Conservation (phyloP, 208 protist species). For the Leishmania tarentolae region DNA sequence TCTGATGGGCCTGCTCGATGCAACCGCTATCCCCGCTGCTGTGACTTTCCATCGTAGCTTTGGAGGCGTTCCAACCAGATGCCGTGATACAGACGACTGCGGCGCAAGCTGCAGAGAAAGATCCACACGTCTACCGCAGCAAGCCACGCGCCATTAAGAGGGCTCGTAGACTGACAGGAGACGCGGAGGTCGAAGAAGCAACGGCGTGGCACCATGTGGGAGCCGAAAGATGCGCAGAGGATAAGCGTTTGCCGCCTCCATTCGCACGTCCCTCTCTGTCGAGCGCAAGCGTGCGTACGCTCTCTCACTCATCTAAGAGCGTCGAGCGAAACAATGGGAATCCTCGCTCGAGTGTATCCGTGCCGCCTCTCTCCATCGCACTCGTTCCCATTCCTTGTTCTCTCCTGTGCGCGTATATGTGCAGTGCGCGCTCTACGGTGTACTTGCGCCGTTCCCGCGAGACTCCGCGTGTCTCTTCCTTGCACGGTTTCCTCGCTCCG, state of each 20-base stretch:
- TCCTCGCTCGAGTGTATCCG: no score
- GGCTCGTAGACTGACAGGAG: constrained; percentile 40
- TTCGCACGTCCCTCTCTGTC: constrained; percentile 59
- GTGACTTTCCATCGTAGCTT: neutral
- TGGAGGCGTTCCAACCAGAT: neutral
- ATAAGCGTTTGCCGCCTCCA: constrained; percentile 38
- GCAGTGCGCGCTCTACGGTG: no score
- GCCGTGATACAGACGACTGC: neutral
- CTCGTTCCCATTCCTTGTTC: no score
- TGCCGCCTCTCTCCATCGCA: no score
- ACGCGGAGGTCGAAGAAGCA: constrained; percentile 20
- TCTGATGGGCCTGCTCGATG: neutral
- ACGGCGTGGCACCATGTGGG: neutral
- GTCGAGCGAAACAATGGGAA: no score
- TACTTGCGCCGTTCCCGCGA: no score
- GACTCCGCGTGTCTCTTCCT: neutral
- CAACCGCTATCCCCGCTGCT: neutral
- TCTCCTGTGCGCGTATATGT: no score
- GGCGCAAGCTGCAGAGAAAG: neutral
- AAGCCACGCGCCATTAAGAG: constrained; percentile 80
- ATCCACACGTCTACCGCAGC: constrained; percentile 30
- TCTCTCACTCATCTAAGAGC: no score
- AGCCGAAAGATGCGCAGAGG: constrained; percentile 22
- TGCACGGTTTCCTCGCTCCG: neutral
- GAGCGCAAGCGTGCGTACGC: neutral